Percentiles rank a stretch among this genome's conserved stretches.
Conservation (phyloP, 1,284 basidiomycete genomes). For the Malassezia slooffiae region DNA sequence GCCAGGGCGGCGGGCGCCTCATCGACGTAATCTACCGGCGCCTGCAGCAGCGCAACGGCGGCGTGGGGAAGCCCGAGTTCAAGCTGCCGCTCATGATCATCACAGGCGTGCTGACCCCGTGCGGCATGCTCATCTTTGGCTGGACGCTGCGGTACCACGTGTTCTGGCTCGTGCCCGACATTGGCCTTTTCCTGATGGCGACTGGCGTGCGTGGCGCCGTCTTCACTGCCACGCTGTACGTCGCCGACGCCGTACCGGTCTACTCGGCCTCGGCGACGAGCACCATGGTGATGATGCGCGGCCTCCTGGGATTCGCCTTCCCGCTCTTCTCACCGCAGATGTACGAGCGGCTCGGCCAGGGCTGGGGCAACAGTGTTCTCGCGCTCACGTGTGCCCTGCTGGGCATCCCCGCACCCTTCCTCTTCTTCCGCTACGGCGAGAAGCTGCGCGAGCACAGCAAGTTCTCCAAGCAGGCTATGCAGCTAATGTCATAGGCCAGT, state of each 20-base stretch:
- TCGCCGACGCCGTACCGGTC: constrained; percentile 36
- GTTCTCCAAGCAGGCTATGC: constrained; percentile 10
- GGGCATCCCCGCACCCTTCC: constrained; percentile 37
- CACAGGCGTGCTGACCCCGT: constrained; percentile 52
- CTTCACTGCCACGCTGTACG: constrained; percentile 26
- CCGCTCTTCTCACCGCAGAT: constrained; percentile 35
- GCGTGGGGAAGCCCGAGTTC: constrained; percentile 52
- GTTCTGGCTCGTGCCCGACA: constrained; percentile 60
- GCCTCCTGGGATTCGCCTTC: constrained; percentile 41
- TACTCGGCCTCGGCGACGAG: constrained; percentile 43
- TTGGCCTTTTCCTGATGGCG: constrained; percentile 22
- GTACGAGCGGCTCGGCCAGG: constrained; percentile 36
- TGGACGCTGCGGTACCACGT: constrained; percentile 56
- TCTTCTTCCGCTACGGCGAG: constrained; percentile 29
- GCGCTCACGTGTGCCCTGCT: constrained; percentile 32
- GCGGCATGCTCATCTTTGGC: constrained; percentile 58
- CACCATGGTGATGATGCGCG: constrained; percentile 33
- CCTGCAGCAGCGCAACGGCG: constrained; percentile 53
- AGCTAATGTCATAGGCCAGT: constrained; percentile 3
- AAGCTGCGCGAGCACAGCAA: constrained; percentile 23
- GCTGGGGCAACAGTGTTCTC: constrained; percentile 43
- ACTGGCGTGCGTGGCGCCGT: constrained; percentile 23
- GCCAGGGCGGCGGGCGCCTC: constrained; percentile 55
- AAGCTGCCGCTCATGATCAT: constrained; percentile 54
- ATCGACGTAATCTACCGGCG: constrained; percentile 55